Base-by-base conservation (phyloP, 768 basidiomycete species). In the Rhizopogon vulgaris region DNA sequence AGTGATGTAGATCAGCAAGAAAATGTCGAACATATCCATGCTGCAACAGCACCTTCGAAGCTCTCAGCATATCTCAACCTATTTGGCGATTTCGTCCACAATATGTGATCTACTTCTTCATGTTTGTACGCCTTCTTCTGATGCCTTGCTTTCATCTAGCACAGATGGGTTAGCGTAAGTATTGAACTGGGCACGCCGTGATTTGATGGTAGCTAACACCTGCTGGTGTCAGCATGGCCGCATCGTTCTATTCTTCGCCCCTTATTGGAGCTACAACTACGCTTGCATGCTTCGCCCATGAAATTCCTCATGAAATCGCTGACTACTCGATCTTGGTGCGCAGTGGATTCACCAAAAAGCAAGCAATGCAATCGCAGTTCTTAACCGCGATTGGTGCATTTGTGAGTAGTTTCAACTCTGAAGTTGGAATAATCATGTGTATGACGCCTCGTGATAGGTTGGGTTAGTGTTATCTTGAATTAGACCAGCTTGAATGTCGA, bases 231-330 rank as follows among this genome's bases (percentile, higher is more conserved):
- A 92, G 90, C 30, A 93, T 95, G 89, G 87, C 91, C 14, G 92
- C 93, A 48, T 92, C 90, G n/a, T 95, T 94, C 74, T 94, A 94
- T 66, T 91, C 90, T n/a, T 90, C 89, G 32, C 93, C 93, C 3
- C 73, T 93, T 52, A 90, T 95, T 56, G 93, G 93, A 39, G 92
- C 93, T 34, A 94, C 92, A 39, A 94, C 92, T 3, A 93, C 92
- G n/a, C 77, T 95, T 41, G 93, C 93, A 24, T 94, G 92, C 64
- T 95, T 94, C 63, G 90, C 90, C 2, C 91, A 95, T 66, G 92
- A 95, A 69, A 94, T 95, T 49, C 93, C 93, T 15, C 92, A 95
- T 62, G 91, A 95, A 75, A 94, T 95, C 56, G 93, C 92, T n/a
- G 93, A 94, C 66, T 94, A 94, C 63, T 92, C 90, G n/a, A 94